Evolutionary conservation across 495 filamentous ascomycete species (phyloP).

Genomic region (Darksidea phi): DNA sequence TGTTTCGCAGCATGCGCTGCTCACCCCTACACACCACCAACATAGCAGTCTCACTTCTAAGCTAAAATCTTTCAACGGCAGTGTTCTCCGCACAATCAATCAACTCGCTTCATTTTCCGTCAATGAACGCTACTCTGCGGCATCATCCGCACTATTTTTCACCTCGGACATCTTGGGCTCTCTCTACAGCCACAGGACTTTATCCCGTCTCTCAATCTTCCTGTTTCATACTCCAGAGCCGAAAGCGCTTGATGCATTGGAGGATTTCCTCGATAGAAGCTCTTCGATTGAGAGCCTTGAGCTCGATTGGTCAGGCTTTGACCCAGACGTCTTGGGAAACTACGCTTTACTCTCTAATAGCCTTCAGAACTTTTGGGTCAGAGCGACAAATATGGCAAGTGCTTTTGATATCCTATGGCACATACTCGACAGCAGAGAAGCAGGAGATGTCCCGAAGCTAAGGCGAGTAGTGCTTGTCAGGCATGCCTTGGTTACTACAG

Average conservation of each 20-base stretch:
- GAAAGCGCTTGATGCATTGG: conserved; percentile 11
- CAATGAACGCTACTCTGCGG: background rate
- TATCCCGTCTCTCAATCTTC: conserved; percentile 6
- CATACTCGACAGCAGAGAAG: conserved; percentile 3
- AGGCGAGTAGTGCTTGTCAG: conserved; percentile 21
- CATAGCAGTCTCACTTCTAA: conserved; percentile 11
- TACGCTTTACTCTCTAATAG: background rate
- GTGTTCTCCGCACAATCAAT: conserved; percentile 8
- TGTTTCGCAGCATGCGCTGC: conserved; percentile 6
- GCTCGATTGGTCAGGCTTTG: conserved; percentile 20
- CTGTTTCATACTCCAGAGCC: conserved; percentile 3
- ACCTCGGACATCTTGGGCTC: conserved; percentile 10
- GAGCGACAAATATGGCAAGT: background rate
- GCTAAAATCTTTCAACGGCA: conserved; percentile 14
- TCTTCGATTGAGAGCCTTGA: conserved; percentile 15
- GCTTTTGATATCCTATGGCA: conserved; percentile 13
- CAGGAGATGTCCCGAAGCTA: conserved; percentile 1
- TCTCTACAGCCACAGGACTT: conserved; percentile 6
- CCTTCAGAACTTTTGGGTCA: conserved; percentile 15
- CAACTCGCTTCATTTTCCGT: conserved; percentile 12
- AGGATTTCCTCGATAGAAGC: conserved; percentile 4
- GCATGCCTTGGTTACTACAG: background rate
- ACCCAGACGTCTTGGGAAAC: conserved; percentile 2
- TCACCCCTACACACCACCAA: background rate
- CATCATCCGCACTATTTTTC: conserved; percentile 5